phyloP scores from a whole-genome alignment of 805 yeast genomes.

The Cyberlindnera suaveolens region DNA sequence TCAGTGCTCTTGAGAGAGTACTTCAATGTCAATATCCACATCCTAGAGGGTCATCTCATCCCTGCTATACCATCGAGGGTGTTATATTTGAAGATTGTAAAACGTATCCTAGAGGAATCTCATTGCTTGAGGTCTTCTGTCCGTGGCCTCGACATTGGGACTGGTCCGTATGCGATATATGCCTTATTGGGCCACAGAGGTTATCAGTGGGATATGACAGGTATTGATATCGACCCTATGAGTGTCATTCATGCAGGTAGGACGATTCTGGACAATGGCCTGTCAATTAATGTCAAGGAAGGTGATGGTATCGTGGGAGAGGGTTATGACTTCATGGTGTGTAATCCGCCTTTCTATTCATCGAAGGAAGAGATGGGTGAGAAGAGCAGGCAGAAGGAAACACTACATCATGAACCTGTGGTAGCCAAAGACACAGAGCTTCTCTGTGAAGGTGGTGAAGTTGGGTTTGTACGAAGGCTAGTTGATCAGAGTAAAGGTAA shows the following conservation, averaged over 20 bases:
- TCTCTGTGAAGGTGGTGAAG: constrained; percentile 36
- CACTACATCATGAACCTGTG: constrained; percentile 19
- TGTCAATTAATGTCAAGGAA: constrained; percentile 9
- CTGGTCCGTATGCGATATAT: constrained; percentile 44
- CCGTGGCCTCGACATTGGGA: constrained; percentile 41
- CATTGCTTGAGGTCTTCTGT: neutral
- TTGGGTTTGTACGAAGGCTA: constrained; percentile 31
- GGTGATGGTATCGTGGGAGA: constrained; percentile 14
- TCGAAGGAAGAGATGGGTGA: constrained; percentile 28
- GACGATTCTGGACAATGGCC: constrained; percentile 24
- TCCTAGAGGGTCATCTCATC: constrained; percentile 9
- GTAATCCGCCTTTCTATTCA: constrained; percentile 50
- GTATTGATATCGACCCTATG: constrained; percentile 35
- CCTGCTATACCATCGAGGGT: constrained; percentile 17
- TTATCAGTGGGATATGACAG: constrained; percentile 27
- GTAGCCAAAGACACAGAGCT: constrained; percentile 33
- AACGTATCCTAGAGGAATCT: constrained; percentile 8
- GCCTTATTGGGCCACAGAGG: constrained; percentile 32
- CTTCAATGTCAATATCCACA: constrained; percentile 4
- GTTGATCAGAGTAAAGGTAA: constrained; percentile 26
- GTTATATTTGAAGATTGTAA: constrained; percentile 7
- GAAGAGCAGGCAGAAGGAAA: constrained; percentile 21
- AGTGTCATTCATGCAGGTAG: constrained; percentile 27
- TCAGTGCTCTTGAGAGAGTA: constrained; percentile 9
- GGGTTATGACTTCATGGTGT: constrained; percentile 30